These are phyloP conservation scores for Austropuccinia psidii DNA, from an alignment of 1,284 basidiomycete species.

Conservation along the genomic window DNA sequence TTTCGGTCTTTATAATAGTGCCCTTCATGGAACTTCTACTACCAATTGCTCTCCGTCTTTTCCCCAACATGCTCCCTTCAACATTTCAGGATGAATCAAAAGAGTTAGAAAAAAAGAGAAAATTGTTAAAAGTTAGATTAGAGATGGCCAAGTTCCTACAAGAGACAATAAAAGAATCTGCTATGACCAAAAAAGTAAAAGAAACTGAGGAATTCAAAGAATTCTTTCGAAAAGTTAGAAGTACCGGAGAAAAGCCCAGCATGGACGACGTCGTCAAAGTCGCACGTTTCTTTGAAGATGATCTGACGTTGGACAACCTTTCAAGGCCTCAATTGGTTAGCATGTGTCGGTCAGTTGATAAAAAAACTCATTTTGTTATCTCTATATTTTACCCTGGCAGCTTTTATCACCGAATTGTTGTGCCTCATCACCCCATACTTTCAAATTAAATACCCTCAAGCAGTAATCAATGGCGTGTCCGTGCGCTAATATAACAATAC, in stretches of 20 bases:
- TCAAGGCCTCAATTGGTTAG: slow-evolving; percentile 94
- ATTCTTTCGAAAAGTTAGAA: slow-evolving; percentile 95
- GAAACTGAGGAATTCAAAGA: slow-evolving; percentile 95
- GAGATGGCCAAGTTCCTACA: slow-evolving; percentile 99
- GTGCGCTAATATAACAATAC: not conserved
- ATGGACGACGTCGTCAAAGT: slow-evolving; percentile 82
- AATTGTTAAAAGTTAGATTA: slow-evolving; percentile 82
- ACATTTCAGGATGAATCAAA: slow-evolving; percentile 94
- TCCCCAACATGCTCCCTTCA: slow-evolving; percentile 97
- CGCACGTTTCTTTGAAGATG: slow-evolving; percentile 93
- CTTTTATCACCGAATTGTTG: too few species aligned
- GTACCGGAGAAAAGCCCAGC: slow-evolving; percentile 88
- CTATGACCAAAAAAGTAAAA: slow-evolving; percentile 73
- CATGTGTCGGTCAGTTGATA: slow-evolving; percentile 61
- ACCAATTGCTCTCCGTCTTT: slow-evolving; percentile 90
- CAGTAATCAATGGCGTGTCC: not conserved
- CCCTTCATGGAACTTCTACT: slow-evolving; percentile 99
- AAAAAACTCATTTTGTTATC: not conserved
- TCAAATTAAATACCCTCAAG: not conserved
- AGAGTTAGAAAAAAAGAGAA: slow-evolving; percentile 86
- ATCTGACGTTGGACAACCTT: slow-evolving; percentile 94
- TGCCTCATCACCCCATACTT: too few species aligned
- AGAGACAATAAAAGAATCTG: slow-evolving; percentile 89
- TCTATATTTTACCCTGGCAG: too few species aligned
- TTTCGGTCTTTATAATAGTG: slow-evolving; percentile 87